These are phyloP conservation scores for Lipomyces yamanashiensis DNA, from an alignment of 805 yeast genomes.

Conservation along the genomic window DNA sequence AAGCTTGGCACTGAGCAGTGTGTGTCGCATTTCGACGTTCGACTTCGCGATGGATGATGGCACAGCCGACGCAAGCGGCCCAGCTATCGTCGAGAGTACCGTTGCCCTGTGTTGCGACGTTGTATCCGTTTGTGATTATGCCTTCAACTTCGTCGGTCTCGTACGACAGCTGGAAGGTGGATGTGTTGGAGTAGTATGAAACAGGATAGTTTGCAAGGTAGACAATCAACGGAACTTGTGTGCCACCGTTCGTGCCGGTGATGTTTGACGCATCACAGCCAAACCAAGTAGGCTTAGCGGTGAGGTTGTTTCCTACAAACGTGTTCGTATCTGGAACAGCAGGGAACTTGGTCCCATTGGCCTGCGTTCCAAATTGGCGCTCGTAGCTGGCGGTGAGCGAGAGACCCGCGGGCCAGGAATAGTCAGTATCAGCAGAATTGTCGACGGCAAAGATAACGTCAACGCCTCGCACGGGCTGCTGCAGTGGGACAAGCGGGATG, in stretches of 20 bases:
- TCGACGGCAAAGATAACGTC: slow-evolving; percentile 71
- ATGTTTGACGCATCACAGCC: slow-evolving; percentile 75
- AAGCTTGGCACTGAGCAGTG: slow-evolving; percentile 70
- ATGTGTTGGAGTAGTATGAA: slow-evolving; percentile 66
- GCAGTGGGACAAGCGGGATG: slow-evolving; percentile 65
- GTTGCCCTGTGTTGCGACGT: slow-evolving; percentile 69
- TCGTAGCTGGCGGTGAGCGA: slow-evolving; percentile 61
- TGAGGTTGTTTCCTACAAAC: slow-evolving; percentile 63
- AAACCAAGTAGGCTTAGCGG: slow-evolving; percentile 75
- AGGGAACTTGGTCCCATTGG: slow-evolving; percentile 71
- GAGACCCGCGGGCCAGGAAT: slow-evolving; percentile 66
- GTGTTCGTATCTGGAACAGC: slow-evolving; percentile 74
- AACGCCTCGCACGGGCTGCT: slow-evolving; percentile 62
- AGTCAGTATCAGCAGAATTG: slow-evolving; percentile 62
- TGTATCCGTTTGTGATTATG: slow-evolving; percentile 77
- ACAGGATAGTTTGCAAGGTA: slow-evolving; percentile 76
- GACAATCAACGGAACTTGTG: slow-evolving; percentile 72
- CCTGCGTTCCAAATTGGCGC: slow-evolving; percentile 60
- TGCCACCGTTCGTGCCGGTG: slow-evolving; percentile 53
- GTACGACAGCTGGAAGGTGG: slow-evolving; percentile 72
- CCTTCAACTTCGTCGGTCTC: slow-evolving; percentile 59
- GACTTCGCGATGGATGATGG: slow-evolving; percentile 77
- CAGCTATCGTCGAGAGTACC: slow-evolving; percentile 70
- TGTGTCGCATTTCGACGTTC: slow-evolving; percentile 68
- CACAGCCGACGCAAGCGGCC: slow-evolving; percentile 82